phyloP scores from a whole-genome alignment of 1,284 basidiomycete species.

The Cutaneotrichosporon sp. region DNA sequence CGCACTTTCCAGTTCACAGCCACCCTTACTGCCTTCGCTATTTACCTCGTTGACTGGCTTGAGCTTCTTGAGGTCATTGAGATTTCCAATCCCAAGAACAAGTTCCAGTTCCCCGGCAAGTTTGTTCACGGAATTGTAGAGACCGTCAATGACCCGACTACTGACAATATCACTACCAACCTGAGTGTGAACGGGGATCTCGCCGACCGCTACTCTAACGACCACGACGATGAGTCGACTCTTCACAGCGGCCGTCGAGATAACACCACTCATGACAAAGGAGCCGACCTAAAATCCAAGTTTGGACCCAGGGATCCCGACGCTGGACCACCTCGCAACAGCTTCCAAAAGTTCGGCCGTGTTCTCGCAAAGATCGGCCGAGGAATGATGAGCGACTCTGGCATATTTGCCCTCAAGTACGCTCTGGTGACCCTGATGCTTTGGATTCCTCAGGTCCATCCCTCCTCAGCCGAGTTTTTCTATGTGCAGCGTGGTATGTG shows the following conservation, averaged over 20 bases:
- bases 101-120: constrained; percentile 49
- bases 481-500: constrained; percentile 50
- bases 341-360: constrained; percentile 33
- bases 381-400: constrained; percentile 30
- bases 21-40: constrained; percentile 42
- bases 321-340: constrained; percentile 38
- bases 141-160: constrained; percentile 28
- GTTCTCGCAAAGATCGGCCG: constrained; percentile 20
- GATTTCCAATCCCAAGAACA: constrained; percentile 38
- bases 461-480: constrained; percentile 47
- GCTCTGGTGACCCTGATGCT: constrained; percentile 56
- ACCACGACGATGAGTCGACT: not conserved
- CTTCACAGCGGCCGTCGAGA: not conserved
- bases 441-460: constrained; percentile 57
- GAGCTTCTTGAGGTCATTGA: constrained; percentile 43
- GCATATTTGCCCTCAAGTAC: constrained; percentile 57
- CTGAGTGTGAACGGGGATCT: not conserved
- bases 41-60: constrained; percentile 39
- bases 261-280: not conserved
- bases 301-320: constrained; percentile 32
- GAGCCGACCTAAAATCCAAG: not conserved
- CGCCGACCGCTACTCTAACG: not conserved
- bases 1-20: constrained; percentile 50
- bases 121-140: constrained; percentile 47
- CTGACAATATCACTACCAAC: not conserved